Evolutionary conservation across 2,329 filamentous ascomycete species (phyloP).

Genomic region (Penicillium brasilianum): DNA sequence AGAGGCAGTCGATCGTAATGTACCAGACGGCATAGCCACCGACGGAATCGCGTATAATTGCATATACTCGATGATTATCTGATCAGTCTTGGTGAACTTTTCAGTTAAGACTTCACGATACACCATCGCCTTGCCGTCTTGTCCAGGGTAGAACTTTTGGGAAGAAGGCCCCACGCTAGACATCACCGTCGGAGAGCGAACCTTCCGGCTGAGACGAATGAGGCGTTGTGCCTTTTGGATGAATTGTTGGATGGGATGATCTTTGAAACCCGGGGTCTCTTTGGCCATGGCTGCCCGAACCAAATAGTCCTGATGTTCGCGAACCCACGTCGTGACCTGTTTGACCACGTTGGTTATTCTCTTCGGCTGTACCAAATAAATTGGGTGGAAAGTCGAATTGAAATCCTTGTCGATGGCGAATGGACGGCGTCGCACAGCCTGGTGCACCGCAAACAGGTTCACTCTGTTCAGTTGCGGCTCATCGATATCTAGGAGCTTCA

Average conservation of each 20-base stretch:
- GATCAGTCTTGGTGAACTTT: slow-evolving; percentile 56
- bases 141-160: slow-evolving; percentile 33
- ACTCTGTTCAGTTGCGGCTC: slow-evolving; percentile 37
- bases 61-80: slow-evolving; percentile 61
- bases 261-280: slow-evolving; percentile 29
- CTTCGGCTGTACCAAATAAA: slow-evolving; percentile 58
- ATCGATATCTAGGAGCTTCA: slow-evolving; percentile 39
- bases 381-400: slow-evolving; percentile 41
- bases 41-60: slow-evolving; percentile 56
- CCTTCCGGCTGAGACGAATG: slow-evolving; percentile 47
- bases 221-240: slow-evolving; percentile 51
- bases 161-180: slow-evolving; percentile 50
- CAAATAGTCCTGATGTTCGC: slow-evolving; percentile 53
- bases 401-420: slow-evolving; percentile 44
- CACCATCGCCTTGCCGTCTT: slow-evolving; percentile 34
- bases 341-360: slow-evolving; percentile 55
- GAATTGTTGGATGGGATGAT: slow-evolving; percentile 50
- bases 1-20: slow-evolving; percentile 57
- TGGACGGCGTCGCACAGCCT: slow-evolving; percentile 36
- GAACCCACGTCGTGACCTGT: slow-evolving; percentile 61
- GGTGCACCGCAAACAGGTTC: slow-evolving; percentile 44
- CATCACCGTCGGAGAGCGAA: slow-evolving; percentile 50
- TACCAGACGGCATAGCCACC: slow-evolving; percentile 44
- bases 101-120: slow-evolving; percentile 43
- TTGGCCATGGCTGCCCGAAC: slow-evolving; percentile 35